Evolutionary conservation across 2,329 filamentous ascomycete genomes (phyloP).

Genomic region (Botrytis deweyae): DNA sequence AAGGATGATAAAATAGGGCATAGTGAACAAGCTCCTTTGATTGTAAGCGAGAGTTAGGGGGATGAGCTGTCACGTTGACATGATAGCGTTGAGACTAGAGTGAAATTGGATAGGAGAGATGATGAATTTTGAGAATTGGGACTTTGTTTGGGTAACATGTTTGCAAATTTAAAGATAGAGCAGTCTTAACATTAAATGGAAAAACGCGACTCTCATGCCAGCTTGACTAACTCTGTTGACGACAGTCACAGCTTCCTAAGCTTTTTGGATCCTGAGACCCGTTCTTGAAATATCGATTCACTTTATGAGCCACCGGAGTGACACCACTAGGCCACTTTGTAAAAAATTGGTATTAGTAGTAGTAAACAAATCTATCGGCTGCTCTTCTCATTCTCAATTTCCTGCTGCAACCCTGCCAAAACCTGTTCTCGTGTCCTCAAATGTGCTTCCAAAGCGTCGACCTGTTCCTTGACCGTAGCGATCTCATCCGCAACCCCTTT

Average conservation of each 20-base stretch:
- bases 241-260: background rate
- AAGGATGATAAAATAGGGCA: too few species aligned
- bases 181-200: background rate
- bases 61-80: background rate
- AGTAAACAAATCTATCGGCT: constrained; percentile 43
- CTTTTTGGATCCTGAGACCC: background rate
- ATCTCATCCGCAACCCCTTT: constrained; percentile 83
- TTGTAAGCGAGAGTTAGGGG: background rate
- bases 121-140: background rate
- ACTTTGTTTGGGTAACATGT: background rate
- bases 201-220: background rate
- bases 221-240: background rate
- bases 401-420: constrained; percentile 71
- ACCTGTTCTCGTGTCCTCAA: constrained; percentile 72
- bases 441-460: constrained; percentile 85
- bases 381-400: constrained; percentile 84
- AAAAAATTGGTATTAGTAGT: constrained; percentile 20
- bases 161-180: background rate
- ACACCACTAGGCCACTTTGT: constrained; percentile 18
- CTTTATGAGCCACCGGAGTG: background rate
- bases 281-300: background rate
- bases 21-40: background rate
- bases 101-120: background rate
- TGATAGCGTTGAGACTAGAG: background rate
- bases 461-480: constrained; percentile 86